Percentiles rank a stretch among this genome's conserved stretches.
Conservation (phyloP, 1,139 yeast genomes). For the Yarrowia galli region DNA sequence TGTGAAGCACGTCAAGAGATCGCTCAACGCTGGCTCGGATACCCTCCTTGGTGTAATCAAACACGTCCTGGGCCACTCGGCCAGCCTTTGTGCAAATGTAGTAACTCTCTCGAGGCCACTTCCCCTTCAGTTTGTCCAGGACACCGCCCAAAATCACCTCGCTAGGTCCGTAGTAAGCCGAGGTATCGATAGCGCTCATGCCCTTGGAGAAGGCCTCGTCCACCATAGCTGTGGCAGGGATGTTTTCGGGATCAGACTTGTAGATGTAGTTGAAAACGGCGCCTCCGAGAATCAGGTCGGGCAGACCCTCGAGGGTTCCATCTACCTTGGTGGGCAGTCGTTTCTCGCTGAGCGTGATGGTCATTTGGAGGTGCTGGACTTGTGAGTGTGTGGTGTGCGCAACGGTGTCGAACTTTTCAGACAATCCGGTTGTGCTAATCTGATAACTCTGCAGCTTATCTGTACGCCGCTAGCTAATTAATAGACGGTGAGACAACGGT, state of each 20-base stretch:
- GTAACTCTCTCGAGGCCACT: conserved; percentile 66
- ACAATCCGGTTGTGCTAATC: conserved; percentile 2
- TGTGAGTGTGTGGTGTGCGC: neutral
- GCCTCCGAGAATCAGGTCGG: conserved; percentile 80
- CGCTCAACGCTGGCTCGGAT: conserved; percentile 70
- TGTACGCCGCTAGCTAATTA: neutral
- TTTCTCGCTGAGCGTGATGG: conserved; percentile 22
- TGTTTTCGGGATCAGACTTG: conserved; percentile 64
- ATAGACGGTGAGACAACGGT: conserved; percentile 1
- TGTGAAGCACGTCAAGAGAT: conserved; percentile 68
- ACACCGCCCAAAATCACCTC: conserved; percentile 78
- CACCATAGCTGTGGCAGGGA: conserved; percentile 67
- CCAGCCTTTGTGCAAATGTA: conserved; percentile 90
- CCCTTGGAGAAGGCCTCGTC: conserved; percentile 69
- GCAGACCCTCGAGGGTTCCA: conserved; percentile 48
- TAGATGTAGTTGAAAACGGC: conserved; percentile 85
- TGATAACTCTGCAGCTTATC: conserved; percentile 34
- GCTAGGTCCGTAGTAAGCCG: conserved; percentile 93
- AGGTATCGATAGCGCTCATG: conserved; percentile 81
- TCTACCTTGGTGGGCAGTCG: conserved; percentile 26
- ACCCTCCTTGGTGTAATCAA: conserved; percentile 71
- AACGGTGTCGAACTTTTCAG: conserved; percentile 20
- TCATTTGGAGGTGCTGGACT: conserved; percentile 8
- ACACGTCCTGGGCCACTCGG: conserved; percentile 67
- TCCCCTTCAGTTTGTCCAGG: conserved; percentile 54